phyloP scores from a whole-genome alignment of 1,139 yeast genomes.

The Suhomyces terraborum region DNA sequence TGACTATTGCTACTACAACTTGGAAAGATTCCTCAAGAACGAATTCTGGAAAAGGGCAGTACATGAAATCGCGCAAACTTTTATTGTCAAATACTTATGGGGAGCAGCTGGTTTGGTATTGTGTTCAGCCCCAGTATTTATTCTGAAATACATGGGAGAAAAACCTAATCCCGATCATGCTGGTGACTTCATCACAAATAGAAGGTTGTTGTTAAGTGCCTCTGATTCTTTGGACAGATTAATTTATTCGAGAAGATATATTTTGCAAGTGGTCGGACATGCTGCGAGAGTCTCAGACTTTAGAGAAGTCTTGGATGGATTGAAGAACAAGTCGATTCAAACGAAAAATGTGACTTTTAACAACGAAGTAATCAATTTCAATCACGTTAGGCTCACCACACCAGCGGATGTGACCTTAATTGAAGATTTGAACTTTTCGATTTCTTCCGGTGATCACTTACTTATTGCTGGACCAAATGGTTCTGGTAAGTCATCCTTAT shows the following conservation, averaged over 20 bases:
- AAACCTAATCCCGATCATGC: conserved; percentile 57
- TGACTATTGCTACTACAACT: conserved; percentile 78
- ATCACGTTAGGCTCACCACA: conserved; percentile 74
- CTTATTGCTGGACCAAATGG: conserved; percentile 95
- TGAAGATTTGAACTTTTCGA: conserved; percentile 63
- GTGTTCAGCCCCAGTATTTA: conserved; percentile 88
- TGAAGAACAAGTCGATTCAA: conserved; percentile 40
- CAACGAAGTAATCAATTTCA: conserved; percentile 68
- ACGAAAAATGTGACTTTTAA: conserved; percentile 39
- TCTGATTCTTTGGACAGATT: conserved; percentile 88
- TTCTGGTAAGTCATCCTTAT: conserved; percentile 89
- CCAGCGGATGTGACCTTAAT: conserved; percentile 82
- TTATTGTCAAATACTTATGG: conserved; percentile 90
- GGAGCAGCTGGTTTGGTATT: conserved; percentile 91
- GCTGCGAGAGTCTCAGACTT: conserved; percentile 75
- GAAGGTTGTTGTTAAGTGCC: conserved; percentile 80
- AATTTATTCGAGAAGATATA: conserved; percentile 80
- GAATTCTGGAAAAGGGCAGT: conserved; percentile 76
- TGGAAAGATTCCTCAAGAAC: conserved; percentile 76
- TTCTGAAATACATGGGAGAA: conserved; percentile 56
- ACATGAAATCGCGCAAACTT: conserved; percentile 77
- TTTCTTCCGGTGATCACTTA: conserved; percentile 81
- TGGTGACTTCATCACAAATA: conserved; percentile 84
- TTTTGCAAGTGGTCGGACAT: conserved; percentile 84
- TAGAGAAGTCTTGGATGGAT: conserved; percentile 61